phyloP scores from a whole-genome alignment of 108 stramenopile species.

The Aurantiochytrium sp. region DNA sequence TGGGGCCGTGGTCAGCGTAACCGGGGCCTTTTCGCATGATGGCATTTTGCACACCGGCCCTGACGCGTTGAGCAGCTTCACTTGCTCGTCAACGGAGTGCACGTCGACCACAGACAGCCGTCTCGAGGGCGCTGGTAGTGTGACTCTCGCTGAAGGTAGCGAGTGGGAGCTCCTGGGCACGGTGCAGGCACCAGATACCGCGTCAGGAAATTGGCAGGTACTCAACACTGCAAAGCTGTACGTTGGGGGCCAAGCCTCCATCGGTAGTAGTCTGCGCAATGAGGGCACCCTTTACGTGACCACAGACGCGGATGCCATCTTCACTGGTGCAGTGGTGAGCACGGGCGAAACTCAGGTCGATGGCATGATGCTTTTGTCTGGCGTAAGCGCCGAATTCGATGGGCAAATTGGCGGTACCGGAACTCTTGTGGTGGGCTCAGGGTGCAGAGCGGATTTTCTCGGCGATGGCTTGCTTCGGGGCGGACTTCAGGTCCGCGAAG shows the following conservation, averaged over 20 bases:
- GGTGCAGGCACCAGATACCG: not conserved
- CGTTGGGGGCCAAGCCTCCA: not conserved
- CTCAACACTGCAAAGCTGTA: not conserved
- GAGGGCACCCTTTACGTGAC: not conserved
- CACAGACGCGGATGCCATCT: not conserved
- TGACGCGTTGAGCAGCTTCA: not conserved
- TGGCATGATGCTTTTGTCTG: not conserved
- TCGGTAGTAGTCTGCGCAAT: not conserved
- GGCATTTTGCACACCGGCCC: not conserved
- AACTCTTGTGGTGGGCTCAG: not conserved
- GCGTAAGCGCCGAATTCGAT: not conserved
- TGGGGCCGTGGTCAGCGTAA: not conserved
- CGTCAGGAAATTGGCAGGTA: not conserved
- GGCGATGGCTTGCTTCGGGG: not conserved
- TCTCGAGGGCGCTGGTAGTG: not conserved
- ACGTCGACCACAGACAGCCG: not conserved
- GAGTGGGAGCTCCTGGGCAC: not conserved
- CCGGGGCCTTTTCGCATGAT: not conserved
- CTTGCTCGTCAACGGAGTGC: not conserved
- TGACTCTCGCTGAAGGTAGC: not conserved
- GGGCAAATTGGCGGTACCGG: not conserved
- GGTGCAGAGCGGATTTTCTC: not conserved
- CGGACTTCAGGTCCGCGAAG: not conserved
- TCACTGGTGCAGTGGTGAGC: not conserved
- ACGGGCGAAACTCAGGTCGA: not conserved